phyloP scores from a whole-genome alignment of 2,329 filamentous ascomycete species.

The Tricladium varicosporioides region DNA sequence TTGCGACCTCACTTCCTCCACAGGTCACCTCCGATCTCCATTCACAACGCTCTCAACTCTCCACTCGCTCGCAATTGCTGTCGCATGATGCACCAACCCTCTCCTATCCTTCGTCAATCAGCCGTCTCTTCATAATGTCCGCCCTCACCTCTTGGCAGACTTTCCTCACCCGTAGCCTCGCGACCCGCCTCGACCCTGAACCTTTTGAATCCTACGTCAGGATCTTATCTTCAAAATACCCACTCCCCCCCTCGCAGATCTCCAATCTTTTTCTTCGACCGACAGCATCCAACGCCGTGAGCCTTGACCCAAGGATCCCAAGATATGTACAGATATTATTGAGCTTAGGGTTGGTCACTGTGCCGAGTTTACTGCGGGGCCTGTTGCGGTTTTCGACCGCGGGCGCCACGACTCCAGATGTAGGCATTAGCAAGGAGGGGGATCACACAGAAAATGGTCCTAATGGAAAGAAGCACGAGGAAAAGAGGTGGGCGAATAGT shows the following conservation, averaged over 20 bases:
- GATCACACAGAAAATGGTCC: no score
- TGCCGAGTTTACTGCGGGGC: conserved; percentile 52
- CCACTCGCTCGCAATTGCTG: not conserved
- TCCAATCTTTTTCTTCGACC: conserved; percentile 60
- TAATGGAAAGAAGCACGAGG: no score
- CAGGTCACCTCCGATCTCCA: no score
- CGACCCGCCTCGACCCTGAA: conserved; percentile 49
- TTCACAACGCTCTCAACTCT: not conserved
- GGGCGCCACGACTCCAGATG: no score
- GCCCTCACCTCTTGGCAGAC: conserved; percentile 15
- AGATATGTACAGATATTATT: conserved; percentile 58
- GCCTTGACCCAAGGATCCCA: conserved; percentile 57
- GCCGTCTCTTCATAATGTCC: conserved; percentile 6
- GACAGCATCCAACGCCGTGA: conserved; percentile 41
- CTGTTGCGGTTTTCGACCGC: conserved; percentile 51
- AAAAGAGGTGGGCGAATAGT: conserved; percentile 52
- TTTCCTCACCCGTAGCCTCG: conserved; percentile 51
- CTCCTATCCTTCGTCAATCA: not conserved
- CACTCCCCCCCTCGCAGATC: conserved; percentile 49
- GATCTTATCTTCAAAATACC: conserved; percentile 49
- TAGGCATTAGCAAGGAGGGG: no score
- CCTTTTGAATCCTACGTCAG: conserved; percentile 52
- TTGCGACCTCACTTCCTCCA: not conserved
- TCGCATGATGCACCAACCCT: not conserved
- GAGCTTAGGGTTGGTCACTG: conserved; percentile 49